Percentiles rank a stretch among this genome's conserved stretches.
These are phyloP conservation scores for Dendrocalamus latiflorus DNA, from an alignment of 202 grass and related monocot genomes.

Conservation along the genomic window DNA sequence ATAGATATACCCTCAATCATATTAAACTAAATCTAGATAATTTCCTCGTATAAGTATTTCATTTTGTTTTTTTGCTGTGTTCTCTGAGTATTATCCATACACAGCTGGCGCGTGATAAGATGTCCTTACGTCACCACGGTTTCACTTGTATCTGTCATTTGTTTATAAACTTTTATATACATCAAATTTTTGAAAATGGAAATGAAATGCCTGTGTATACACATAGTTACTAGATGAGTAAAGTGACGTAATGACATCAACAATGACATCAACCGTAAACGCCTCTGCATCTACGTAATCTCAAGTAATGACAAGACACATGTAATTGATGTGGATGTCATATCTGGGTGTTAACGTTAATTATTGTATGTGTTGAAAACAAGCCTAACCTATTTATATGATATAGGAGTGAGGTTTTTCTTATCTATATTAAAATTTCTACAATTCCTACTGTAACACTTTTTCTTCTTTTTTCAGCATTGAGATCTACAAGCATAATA, in stretches of 20 bases:
- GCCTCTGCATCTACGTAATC: background rate
- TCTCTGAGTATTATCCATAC: constrained; percentile 3
- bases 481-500: constrained; percentile 98
- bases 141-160: background rate
- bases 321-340: background rate
- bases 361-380: background rate
- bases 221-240: background rate
- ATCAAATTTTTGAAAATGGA: background rate
- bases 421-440: background rate
- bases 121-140: background rate
- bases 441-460: constrained; percentile 12
- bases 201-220: background rate
- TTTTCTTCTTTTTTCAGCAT: constrained; percentile 58
- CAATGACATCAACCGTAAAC: background rate
- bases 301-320: background rate
- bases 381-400: background rate
- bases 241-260: constrained; percentile 6
- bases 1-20: background rate
- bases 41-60: background rate
- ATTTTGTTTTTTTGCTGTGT: background rate
- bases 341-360: background rate
- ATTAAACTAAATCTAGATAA: constrained; percentile 18
- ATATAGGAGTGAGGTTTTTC: background rate
- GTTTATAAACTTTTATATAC: background rate
- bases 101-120: background rate